Conservation (phyloP, 805 yeast species). For the Pichia californica region DNA sequence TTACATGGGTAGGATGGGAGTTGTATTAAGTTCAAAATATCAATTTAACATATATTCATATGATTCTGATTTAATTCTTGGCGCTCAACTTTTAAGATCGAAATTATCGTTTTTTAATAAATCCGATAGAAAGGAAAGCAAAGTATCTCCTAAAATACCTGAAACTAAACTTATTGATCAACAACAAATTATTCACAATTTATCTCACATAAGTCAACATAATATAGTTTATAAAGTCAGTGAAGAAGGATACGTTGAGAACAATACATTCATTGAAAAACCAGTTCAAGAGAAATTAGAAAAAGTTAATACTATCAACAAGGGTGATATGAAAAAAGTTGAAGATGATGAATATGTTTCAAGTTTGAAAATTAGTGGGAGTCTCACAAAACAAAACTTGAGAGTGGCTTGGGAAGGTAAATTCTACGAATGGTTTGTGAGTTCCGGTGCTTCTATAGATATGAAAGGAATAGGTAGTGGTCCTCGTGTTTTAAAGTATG, state of each 20-base stretch:
- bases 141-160: no score
- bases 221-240: slow-evolving; percentile 8
- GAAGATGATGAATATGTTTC: slow-evolving; percentile 28
- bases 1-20: slow-evolving; percentile 5
- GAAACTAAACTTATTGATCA: no score
- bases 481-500: slow-evolving; percentile 48
- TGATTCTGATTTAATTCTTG: slow-evolving; percentile 77
- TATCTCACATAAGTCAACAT: slow-evolving; percentile 3
- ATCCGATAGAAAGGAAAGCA: background rate
- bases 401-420: slow-evolving; percentile 85
- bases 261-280: background rate
- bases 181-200: background rate
- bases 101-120: slow-evolving; percentile 1
- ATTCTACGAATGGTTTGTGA: slow-evolving; percentile 68
- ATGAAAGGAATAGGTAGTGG: slow-evolving; percentile 31
- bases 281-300: background rate
- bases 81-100: slow-evolving; percentile 73
- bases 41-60: slow-evolving; percentile 90
- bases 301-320: background rate
- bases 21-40: slow-evolving; percentile 72
- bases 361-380: slow-evolving; percentile 68
- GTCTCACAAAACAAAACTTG: slow-evolving; percentile 54
- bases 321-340: background rate
- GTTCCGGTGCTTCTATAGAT: slow-evolving; percentile 60
- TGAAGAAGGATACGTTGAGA: slow-evolving; percentile 3